phyloP scores from a whole-genome alignment of 345 rosid species.

The Microcos paniculata region DNA sequence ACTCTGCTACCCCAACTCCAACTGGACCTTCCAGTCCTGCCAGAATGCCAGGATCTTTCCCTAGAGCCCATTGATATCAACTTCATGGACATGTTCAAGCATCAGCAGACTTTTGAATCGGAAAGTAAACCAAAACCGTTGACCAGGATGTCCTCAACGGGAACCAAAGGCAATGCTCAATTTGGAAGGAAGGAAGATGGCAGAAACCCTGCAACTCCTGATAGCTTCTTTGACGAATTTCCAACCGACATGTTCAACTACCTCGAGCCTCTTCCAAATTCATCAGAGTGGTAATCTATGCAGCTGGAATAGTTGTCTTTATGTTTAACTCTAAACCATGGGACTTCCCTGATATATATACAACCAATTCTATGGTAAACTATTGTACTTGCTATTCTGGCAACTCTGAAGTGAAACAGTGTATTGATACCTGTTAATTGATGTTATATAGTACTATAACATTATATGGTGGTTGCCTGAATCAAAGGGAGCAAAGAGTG shows the following conservation, averaged over 20 bases:
- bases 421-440: not conserved
- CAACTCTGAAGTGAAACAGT: not conserved
- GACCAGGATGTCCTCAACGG: not conserved
- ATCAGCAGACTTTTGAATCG: not conserved
- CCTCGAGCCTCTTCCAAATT: constrained; percentile 42
- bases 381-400: not conserved
- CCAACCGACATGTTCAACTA: constrained; percentile 54
- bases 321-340: not conserved
- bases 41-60: constrained; percentile 1
- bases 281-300: constrained; percentile 26
- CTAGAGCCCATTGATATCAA: not conserved
- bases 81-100: not conserved
- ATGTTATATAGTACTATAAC: no score
- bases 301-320: not conserved
- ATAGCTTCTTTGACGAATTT: constrained; percentile 51
- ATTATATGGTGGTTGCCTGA: no score
- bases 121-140: not conserved
- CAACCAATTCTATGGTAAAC: not conserved
- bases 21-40: constrained; percentile 23
- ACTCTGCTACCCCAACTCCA: constrained; percentile 31
- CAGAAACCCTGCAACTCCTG: constrained; percentile 21
- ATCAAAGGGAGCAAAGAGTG: no score
- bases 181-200: constrained; percentile 13
- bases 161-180: constrained; percentile 21
- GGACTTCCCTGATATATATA: not conserved